phyloP scores from a whole-genome alignment of 106 monocot species.

The Cymbidium sinense region DNA sequence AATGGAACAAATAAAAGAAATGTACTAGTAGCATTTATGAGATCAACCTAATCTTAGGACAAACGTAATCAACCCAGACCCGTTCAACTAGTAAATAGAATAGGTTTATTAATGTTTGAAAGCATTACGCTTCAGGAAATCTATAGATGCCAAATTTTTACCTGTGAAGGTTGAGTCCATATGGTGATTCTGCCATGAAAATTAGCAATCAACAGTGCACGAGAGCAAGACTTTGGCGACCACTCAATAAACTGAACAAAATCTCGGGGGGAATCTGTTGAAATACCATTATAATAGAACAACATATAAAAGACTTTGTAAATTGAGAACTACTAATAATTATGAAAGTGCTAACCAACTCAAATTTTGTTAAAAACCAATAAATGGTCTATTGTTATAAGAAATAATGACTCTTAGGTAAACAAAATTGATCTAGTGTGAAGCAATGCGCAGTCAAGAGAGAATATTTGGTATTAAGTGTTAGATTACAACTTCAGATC shows the following conservation, averaged over 20 bases:
- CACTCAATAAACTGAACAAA: conserved; percentile 98
- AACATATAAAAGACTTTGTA: not conserved
- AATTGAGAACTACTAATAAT: not conserved
- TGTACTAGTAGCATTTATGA: not conserved
- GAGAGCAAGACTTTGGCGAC: conserved; percentile 95
- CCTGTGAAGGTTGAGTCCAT: conserved; percentile 94
- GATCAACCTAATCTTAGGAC: not conserved
- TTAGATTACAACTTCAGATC: not conserved
- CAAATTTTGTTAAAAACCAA: not conserved
- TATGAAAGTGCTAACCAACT: not conserved
- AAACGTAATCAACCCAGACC: not conserved
- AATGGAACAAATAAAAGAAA: not conserved
- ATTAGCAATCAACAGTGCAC: conserved; percentile 89
- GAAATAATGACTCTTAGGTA: not conserved
- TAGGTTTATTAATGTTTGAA: not conserved
- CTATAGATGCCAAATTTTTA: conserved; percentile 11
- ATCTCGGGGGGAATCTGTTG: conserved; percentile 97
- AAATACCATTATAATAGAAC: conserved; percentile 1
- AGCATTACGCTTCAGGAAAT: not conserved
- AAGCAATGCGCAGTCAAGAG: not conserved
- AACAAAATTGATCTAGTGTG: not conserved
- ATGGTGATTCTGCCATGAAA: conserved; percentile 90
- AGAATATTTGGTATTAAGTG: not conserved
- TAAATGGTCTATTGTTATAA: not conserved
- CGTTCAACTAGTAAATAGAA: not conserved